Conservation (phyloP, 306 rosid species). For the Medicago lupulina region DNA sequence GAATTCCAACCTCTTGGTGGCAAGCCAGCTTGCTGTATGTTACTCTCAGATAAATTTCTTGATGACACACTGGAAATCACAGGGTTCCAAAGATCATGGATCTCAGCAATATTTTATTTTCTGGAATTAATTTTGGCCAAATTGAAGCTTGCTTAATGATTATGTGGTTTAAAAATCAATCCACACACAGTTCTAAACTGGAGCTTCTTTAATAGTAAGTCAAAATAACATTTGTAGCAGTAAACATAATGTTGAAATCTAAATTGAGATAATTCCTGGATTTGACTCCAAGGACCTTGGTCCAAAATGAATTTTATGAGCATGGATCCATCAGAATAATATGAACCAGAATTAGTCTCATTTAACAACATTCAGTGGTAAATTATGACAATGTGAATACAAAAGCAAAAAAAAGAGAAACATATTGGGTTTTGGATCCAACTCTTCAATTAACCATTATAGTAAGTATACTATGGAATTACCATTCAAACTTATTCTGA, state of each 20-base stretch:
- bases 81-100: constrained; percentile 13
- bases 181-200: too few relatives aligned
- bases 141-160: constrained; percentile 2
- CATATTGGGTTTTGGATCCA: constrained; percentile 12
- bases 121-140: neutral
- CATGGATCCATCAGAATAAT: neutral
- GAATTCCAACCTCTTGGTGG: constrained; percentile 99
- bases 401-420: neutral
- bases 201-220: too few relatives aligned
- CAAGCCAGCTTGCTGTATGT: constrained; percentile 53
- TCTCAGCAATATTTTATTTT: constrained; percentile 24
- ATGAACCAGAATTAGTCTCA: neutral
- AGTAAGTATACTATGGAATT: neutral
- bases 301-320: neutral
- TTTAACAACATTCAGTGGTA: neutral
- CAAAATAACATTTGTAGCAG: too few relatives aligned
- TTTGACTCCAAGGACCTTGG: neutral
- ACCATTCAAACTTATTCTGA: neutral
- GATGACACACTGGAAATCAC: constrained; percentile 66
- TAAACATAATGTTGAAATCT: too few relatives aligned
- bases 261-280: too few relatives aligned
- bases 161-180: constrained; percentile 2
- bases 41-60: constrained; percentile 37
- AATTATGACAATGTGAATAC: neutral
- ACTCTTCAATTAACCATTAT: neutral